Evolutionary conservation across 2,329 filamentous ascomycete genomes (phyloP), one percentile per base, ranked within the genome.

Genomic region (Ceratocystiopsis sp.): DNA sequence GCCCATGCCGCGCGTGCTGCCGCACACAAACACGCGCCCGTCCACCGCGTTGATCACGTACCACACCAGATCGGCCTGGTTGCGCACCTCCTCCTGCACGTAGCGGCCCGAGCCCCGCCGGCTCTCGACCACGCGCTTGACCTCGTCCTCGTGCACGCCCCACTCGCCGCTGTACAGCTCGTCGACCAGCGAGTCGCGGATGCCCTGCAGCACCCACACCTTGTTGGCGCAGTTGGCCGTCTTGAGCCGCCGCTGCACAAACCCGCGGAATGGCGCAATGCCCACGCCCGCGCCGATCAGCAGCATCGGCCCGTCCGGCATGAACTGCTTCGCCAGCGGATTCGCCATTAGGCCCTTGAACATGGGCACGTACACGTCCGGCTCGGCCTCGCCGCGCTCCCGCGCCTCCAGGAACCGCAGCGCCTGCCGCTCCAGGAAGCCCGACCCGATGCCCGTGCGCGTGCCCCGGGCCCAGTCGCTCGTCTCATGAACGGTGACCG

Each of bases 261-360:
- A 98, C 45, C 91, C 91, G 40, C 91, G 79, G 78, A 98, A 98
- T 0, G 91, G 91, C 12, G 91, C 91, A 60, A 98, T 89, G 50
- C 91, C 91, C 18, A 98, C 91, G 44, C 91, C 91, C 5, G 91
- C 91, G 32, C 91, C 91, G 53, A 98, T 94, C 40, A 98, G 73
- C 35, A 98, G 78, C 91, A 98, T 98, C 0, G 91, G 91, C 0
- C 91, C 91, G 58, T 98, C 89, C 3, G 83, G 79, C 42, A 85
- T 80, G 57, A 96, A 98, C 56, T 95, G 78, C 56, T 80, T 81
- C 12, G 87, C 91, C 1, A 98, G 72, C 0, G 91, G 91, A 59
- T 98, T 98, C 48, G 86, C 80, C 91, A 98, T 98, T 37, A 98
- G 69, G 1, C 91, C 91, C 55, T 93, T 86, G 73, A 98, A 98